Evolutionary conservation across 2,329 filamentous ascomycete species (phyloP).

Genomic region (Trichoderma breve): DNA sequence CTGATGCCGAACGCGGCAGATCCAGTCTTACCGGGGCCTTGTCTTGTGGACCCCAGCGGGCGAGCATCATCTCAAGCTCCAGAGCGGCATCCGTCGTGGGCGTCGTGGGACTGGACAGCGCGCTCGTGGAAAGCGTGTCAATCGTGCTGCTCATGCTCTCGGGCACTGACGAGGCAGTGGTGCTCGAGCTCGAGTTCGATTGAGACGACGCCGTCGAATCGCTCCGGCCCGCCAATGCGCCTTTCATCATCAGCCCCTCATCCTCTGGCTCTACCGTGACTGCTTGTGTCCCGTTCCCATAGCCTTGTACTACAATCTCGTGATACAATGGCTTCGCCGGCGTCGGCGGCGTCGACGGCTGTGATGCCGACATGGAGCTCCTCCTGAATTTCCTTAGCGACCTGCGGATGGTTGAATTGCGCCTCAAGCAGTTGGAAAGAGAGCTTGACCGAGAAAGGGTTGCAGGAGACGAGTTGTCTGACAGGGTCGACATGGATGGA

Average conservation of each 20-base stretch:
- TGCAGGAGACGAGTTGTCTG: slow-evolving; percentile 24
- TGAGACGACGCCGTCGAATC: slow-evolving; percentile 30
- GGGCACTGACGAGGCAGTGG: slow-evolving; percentile 27
- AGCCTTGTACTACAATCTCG: slow-evolving; percentile 53
- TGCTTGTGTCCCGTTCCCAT: slow-evolving; percentile 52
- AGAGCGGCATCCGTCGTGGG: slow-evolving; percentile 20
- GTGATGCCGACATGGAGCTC: slow-evolving; percentile 23
- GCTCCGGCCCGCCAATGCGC: slow-evolving; percentile 26
- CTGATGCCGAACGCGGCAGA: slow-evolving; percentile 27
- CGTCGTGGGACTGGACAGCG: slow-evolving; percentile 26
- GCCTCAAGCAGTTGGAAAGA: slow-evolving; percentile 31
- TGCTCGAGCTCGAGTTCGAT: slow-evolving; percentile 25
- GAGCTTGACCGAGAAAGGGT: slow-evolving; percentile 32
- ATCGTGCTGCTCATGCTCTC: slow-evolving; percentile 29
- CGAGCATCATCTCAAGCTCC: slow-evolving; percentile 25
- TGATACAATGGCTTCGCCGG: slow-evolving; percentile 36
- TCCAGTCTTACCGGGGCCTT: slow-evolving; percentile 21
- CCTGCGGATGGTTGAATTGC: slow-evolving; percentile 35
- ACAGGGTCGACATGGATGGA: slow-evolving; percentile 16
- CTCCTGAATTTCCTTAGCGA: slow-evolving; percentile 35
- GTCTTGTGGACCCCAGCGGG: slow-evolving; percentile 32
- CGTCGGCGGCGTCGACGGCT: slow-evolving; percentile 21
- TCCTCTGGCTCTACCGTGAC: slow-evolving; percentile 28
- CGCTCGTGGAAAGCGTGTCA: slow-evolving; percentile 30
- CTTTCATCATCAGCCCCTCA: slow-evolving; percentile 3